Base-by-base conservation (phyloP, 352 stramenopile genomes). In the Globisporangium radiosum region DNA sequence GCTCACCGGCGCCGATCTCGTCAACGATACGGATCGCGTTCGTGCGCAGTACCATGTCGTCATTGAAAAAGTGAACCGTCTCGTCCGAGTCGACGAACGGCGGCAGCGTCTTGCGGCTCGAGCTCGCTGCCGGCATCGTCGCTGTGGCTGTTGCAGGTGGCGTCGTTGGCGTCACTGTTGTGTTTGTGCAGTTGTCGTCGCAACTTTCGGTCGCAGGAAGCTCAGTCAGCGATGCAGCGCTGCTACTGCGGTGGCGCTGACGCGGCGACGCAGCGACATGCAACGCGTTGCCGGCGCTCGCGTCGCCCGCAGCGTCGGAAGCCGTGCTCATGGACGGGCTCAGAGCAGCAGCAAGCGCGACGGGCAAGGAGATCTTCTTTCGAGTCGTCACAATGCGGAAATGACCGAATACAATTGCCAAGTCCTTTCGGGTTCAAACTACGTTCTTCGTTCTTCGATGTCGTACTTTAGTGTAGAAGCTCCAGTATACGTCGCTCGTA, bases 1-100 rank as follows among this genome's bases (percentile, higher is more conserved):
- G 52, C 59, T 64, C 25, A 62, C 59, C 56, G 0, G 44, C 56
- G 10, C 25, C 25, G 2, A 33, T 33, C 25, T 70, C 67, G 25
- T 78, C 70, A 17, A 60, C 60, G 47, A 42, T 75, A 33, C 69
- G 73, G 38, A 87, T 67, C 47, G 81, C 79, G 63, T 89, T 89
- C 5, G 76, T 83, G 60, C 75, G 70, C 39, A 87, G 53, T 47
- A 89, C 79, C 55, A 81, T 72, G 33, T 76, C 68, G 14, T 73
- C 71, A 44, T 80, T 85, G 68, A 87, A 89, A 63, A 86, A 89
- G 56, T 89, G 76, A 47, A 72, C 78, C 11, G 75, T 85, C 47
- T 87, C 79, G 33, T 84, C 71, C 54, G 72, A 78, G 58, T 86
- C 75, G 45, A 89, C 45, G 53, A 77, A 69, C 19, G 48, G 54